Percentiles rank a stretch among this genome's conserved stretches.
These are phyloP conservation scores for Wallacemonas sp. DNA, from an alignment of 208 protist genomes.

Conservation along the genomic window DNA sequence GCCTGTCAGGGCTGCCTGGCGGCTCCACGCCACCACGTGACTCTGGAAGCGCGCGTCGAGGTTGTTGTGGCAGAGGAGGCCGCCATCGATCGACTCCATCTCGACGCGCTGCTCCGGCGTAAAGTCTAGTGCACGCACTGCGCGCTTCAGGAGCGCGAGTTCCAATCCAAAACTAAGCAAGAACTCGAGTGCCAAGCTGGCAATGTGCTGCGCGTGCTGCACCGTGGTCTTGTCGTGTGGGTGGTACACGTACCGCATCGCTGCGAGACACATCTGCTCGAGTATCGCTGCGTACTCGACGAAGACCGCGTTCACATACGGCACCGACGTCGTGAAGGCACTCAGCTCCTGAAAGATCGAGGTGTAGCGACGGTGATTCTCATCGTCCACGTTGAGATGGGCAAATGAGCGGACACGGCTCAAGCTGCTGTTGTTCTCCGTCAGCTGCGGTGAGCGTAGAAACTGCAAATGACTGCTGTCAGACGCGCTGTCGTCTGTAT, in stretches of 20 bases:
- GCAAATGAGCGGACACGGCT: background rate
- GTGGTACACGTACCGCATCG: conserved; percentile 53
- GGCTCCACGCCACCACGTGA: conserved; percentile 54
- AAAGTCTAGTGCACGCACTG: background rate
- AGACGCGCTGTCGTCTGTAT: background rate
- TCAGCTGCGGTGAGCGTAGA: background rate
- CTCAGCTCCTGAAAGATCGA: conserved; percentile 47
- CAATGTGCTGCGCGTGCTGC: conserved; percentile 43
- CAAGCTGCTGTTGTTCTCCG: background rate
- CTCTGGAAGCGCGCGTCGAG: conserved; percentile 38
- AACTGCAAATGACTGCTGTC: background rate
- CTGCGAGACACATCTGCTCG: conserved; percentile 74
- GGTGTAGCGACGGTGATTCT: background rate
- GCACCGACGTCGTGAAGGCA: conserved; percentile 64
- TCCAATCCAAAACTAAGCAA: conserved; percentile 62
- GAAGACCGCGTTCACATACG: conserved; percentile 66
- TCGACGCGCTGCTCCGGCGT: background rate
- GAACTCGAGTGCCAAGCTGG: conserved; percentile 49
- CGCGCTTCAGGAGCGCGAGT: conserved; percentile 48
- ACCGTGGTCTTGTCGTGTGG: conserved; percentile 53
- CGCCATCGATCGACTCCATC: conserved; percentile 5
- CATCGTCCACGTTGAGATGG: background rate
- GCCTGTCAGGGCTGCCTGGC: conserved; percentile 37
- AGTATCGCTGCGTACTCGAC: conserved; percentile 54
- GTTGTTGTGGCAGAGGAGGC: conserved; percentile 26